These are phyloP conservation scores for Yamadazyma friedrichii DNA, from an alignment of 1,139 yeast species.

Conservation along the genomic window DNA sequence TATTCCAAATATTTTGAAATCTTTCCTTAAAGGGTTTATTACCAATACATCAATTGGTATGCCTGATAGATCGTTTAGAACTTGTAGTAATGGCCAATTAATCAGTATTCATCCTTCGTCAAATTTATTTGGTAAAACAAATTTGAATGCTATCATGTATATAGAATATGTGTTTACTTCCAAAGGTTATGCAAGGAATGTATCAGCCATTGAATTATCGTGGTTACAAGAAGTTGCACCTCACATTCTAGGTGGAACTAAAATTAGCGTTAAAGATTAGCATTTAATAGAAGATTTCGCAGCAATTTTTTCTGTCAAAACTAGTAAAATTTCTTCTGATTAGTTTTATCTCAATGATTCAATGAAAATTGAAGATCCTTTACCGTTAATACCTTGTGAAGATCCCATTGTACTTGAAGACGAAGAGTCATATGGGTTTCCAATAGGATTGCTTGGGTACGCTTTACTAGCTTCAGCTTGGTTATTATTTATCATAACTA, in stretches of 20 bases:
- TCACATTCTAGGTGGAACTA: conserved; percentile 51
- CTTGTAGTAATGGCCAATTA: conserved; percentile 75
- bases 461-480: conserved; percentile 36
- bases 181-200: conserved; percentile 89
- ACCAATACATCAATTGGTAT: conserved; percentile 89
- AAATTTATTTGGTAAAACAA: conserved; percentile 72
- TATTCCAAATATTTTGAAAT: conserved; percentile 62
- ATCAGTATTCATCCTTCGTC: conserved; percentile 93
- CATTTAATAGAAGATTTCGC: background rate
- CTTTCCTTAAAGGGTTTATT: conserved; percentile 79
- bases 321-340: too few species aligned
- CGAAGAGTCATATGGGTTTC: background rate
- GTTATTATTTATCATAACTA: conserved; percentile 39
- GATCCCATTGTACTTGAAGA: conserved; percentile 6
- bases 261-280: conserved; percentile 23
- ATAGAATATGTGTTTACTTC: conserved; percentile 92
- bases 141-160: conserved; percentile 86
- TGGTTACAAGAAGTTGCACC: conserved; percentile 91
- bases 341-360: too few species aligned
- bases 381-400: conserved; percentile 18
- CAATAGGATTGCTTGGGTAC: conserved; percentile 31
- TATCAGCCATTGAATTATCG: conserved; percentile 74
- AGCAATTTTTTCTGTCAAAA: too few species aligned
- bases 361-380: conserved; percentile 11
- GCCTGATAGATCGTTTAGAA: conserved; percentile 92